These are phyloP conservation scores for Huntiella abstrusa DNA, from an alignment of 2,329 filamentous ascomycete species.

Conservation along the genomic window DNA sequence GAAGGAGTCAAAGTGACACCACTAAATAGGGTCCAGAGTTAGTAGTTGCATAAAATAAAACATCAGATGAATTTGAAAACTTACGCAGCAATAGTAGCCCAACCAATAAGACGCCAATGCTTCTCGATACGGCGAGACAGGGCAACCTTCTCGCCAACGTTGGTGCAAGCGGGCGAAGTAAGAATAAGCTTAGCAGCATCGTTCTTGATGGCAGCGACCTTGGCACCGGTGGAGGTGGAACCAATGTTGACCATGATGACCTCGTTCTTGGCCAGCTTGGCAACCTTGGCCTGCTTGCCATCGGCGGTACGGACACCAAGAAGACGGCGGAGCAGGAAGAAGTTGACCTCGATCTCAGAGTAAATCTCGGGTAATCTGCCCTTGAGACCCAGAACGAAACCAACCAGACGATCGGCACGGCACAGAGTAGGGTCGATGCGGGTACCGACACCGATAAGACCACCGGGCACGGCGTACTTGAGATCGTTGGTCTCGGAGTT, in stretches of 20 bases:
- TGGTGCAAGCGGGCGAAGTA: conserved; percentile 87
- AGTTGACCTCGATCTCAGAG: conserved; percentile 97
- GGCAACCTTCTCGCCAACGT: conserved; percentile 95
- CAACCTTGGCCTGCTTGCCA: conserved; percentile 98
- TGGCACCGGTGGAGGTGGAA: conserved; percentile 89
- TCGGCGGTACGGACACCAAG: conserved; percentile 95
- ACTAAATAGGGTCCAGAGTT: conserved; percentile 18
- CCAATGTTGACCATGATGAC: conserved; percentile 99
- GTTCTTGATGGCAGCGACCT: conserved; percentile 91
- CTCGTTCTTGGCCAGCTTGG: conserved; percentile 95
- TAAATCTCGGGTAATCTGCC: conserved; percentile 92
- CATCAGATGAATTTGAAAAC: conserved; percentile 15
- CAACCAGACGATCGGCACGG: conserved; percentile 95
- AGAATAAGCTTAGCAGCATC: conserved; percentile 90
- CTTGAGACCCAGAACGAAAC: conserved; percentile 90
- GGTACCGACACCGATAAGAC: conserved; percentile 94
- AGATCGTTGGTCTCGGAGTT: conserved; percentile 97
- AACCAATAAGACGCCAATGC: conserved; percentile 92
- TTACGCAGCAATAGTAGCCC: conserved; percentile 62
- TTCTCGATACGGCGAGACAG: conserved; percentile 94
- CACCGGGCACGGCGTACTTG: conserved; percentile 94
- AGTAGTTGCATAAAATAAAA: conserved; percentile 4
- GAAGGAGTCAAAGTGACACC: conserved; percentile 36
- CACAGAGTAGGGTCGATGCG: conserved; percentile 94
- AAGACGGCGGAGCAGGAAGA: conserved; percentile 86